Evolutionary conservation across 2,329 filamentous ascomycete species (phyloP), one percentile per base, ranked within the genome.

Genomic region (Stachybotrys chlorohalonatus): DNA sequence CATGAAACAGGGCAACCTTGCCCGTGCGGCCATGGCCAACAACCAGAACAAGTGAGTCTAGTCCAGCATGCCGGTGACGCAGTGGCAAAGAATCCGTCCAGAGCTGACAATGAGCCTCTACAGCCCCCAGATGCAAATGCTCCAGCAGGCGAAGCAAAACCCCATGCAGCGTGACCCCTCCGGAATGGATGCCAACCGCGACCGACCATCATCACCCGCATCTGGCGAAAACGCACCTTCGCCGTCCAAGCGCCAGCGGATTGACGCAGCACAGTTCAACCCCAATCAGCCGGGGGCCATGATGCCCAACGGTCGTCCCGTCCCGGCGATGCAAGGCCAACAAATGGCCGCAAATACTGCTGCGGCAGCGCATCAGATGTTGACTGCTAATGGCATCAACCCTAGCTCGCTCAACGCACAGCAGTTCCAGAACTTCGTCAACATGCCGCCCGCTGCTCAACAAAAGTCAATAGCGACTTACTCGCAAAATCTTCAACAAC

Each of bases 101-200:
- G 11, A 31, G 31, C 49, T 45, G 36, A 32, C 45, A 31, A 52
- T 24, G 24, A 24, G 24, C 42, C 3, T 56, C 31, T 56, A 49
- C 58, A 87, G 84, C 54, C 84, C 85, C 45, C 84, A 88, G 68
- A 85, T 93, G 76, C 82, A 84, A 50, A 83, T 89, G 73, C 76
- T 90, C 59, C 81, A 85, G 63, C 81, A 85, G 62, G 81, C 82
- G 69, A 86, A 91, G 72, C 84, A 88, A 64, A 85, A 85, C 55
- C 85, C 89, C 68, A 95, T 96, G 89, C 89, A 93, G 68, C 82
- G 90, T 57, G 90, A 95, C 64, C 88, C 89, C 53, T 93, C 90
- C 15, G 85, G 87, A 58, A 90, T 94, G 82, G 90, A 95, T 63
- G 87, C 87, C 70, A 90, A 87, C 71, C 88, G 87, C 57, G 85